Evolutionary conservation across 495 filamentous ascomycete species (phyloP).

Genomic region (Penicillium egyptiacum): DNA sequence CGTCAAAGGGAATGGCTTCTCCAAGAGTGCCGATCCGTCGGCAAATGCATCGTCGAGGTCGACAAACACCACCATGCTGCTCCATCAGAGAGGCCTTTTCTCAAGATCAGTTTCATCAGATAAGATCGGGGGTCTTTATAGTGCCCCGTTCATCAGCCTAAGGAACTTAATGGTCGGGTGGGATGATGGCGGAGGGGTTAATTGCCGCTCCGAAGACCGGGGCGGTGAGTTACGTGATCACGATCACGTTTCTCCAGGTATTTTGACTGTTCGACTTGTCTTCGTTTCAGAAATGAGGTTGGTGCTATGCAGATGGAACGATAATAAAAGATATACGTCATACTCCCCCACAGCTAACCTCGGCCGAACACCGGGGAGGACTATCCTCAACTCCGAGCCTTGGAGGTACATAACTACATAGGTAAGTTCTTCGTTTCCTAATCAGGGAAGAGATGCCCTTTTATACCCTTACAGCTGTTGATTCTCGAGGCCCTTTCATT

Average conservation of each 20-base stretch:
- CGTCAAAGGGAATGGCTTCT: slow-evolving; percentile 29
- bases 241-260: too few species aligned
- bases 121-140: slow-evolving; percentile 30
- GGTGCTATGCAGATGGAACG: not conserved
- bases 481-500: too few species aligned
- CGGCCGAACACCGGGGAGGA: not conserved
- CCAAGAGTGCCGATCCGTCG: slow-evolving; percentile 19
- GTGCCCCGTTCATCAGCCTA: slow-evolving; percentile 3
- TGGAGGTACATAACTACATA: too few species aligned
- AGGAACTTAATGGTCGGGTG: slow-evolving; percentile 16
- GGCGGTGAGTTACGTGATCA: slow-evolving; percentile 10
- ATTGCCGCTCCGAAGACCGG: slow-evolving; percentile 32
- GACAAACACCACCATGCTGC: slow-evolving; percentile 50
- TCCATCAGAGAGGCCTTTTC: slow-evolving; percentile 29
- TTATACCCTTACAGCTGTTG: too few species aligned
- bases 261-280: not conserved
- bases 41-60: slow-evolving; percentile 43
- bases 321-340: not conserved
- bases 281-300: not conserved
- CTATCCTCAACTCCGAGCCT: not conserved
- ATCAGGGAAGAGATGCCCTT: too few species aligned
- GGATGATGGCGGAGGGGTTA: slow-evolving; percentile 33
- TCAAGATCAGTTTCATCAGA: slow-evolving; percentile 27
- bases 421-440: too few species aligned
- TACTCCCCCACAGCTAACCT: not conserved